Percentiles rank a stretch among this genome's conserved stretches.
Evolutionary conservation across 2,329 filamentous ascomycete species (phyloP).

Genomic region (Helminthosporium solani): DNA sequence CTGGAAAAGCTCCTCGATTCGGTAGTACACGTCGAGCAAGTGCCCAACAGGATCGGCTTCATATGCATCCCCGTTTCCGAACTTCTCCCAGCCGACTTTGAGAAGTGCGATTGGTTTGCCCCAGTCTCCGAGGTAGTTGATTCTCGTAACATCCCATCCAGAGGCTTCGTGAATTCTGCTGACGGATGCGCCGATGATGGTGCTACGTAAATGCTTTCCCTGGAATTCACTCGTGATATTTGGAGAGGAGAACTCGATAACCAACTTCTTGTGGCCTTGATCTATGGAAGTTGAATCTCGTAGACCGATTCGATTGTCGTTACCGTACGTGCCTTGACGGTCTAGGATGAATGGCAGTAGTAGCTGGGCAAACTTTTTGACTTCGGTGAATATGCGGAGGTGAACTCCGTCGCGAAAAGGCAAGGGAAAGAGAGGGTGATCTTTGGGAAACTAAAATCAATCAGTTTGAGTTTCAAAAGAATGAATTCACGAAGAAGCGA

Average conservation of each 20-base stretch:
- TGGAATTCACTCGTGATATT: conserved; percentile 74
- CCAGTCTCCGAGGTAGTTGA: conserved; percentile 71
- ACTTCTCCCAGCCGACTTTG: conserved; percentile 65
- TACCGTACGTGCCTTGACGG: conserved; percentile 57
- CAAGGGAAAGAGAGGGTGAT: conserved; percentile 64
- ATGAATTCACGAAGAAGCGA: background rate
- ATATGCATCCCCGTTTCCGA: conserved; percentile 65
- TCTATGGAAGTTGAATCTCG: conserved; percentile 54
- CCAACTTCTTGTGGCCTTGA: conserved; percentile 55
- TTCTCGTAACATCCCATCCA: conserved; percentile 62
- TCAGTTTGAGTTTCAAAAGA: background rate
- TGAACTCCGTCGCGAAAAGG: conserved; percentile 63
- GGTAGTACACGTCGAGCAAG: conserved; percentile 68
- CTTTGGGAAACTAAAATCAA: conserved; percentile 61
- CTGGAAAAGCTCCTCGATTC: conserved; percentile 62
- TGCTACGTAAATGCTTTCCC: conserved; percentile 65
- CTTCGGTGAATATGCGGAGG: conserved; percentile 67
- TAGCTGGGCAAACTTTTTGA: conserved; percentile 56
- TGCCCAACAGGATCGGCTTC: conserved; percentile 67
- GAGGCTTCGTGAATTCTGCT: conserved; percentile 59
- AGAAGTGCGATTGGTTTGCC: conserved; percentile 64
- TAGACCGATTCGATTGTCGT: conserved; percentile 48
- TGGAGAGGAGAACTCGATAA: conserved; percentile 73
- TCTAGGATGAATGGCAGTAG: conserved; percentile 64
- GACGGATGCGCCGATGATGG: conserved; percentile 64